Percentiles rank a stretch among this genome's conserved stretches.
Conservation (phyloP, 2,329 filamentous ascomycete species). For the Aspergillus floridensis region DNA sequence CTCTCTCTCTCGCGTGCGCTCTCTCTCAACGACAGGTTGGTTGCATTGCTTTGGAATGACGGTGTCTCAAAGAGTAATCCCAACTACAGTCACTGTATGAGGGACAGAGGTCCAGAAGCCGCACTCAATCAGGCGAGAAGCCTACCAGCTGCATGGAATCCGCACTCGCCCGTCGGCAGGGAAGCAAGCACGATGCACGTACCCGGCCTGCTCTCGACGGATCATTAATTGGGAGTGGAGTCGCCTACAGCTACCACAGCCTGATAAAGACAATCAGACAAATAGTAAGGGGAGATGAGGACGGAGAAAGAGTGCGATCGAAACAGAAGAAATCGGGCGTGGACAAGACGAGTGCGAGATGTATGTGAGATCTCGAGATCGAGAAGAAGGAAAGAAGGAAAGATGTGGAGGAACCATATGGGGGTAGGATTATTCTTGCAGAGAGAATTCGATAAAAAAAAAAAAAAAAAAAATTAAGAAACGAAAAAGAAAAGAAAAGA, state of each 20-base stretch:
- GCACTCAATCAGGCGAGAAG: conserved; percentile 7
- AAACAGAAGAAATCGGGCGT: background rate
- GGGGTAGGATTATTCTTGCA: background rate
- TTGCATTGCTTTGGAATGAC: conserved; percentile 13
- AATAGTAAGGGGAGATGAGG: conserved; percentile 3
- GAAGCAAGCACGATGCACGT: conserved; percentile 17
- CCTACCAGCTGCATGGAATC: conserved; percentile 17
- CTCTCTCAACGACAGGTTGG: conserved; percentile 12
- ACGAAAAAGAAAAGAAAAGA: background rate
- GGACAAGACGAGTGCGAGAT: too few species aligned
- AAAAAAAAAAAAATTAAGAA: background rate
- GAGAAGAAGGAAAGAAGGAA: background rate
- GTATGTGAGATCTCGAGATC: background rate
- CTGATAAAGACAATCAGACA: conserved; percentile 10
- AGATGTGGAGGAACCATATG: background rate
- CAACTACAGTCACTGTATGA: conserved; percentile 9
- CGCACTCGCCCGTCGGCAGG: conserved; percentile 10
- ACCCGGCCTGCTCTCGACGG: conserved; percentile 17
- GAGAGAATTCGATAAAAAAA: too few species aligned
- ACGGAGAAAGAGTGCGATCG: background rate
- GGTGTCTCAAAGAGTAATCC: conserved; percentile 12
- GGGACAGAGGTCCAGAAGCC: conserved; percentile 13
- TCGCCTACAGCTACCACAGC: conserved; percentile 2
- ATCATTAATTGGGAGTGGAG: conserved; percentile 19
- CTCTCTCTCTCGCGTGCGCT: too few species aligned